A percentile compares a stretch with the other conserved stretches of the same genome.
Conservation (phyloP, 1,284 basidiomycete species). For the Chondrostereum purpureum region DNA sequence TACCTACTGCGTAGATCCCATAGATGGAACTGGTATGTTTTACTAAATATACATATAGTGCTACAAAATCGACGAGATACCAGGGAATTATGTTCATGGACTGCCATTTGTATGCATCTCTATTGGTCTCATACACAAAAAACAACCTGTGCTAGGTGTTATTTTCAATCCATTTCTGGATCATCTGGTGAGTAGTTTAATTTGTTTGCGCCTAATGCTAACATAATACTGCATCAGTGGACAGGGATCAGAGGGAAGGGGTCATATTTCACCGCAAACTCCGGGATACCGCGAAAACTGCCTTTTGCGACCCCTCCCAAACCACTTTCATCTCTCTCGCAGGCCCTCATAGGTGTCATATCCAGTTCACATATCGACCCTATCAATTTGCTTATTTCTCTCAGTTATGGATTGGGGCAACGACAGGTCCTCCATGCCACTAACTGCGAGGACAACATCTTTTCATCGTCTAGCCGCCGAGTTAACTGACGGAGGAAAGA, state of each 20-base stretch:
- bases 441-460: conserved; percentile 62
- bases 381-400: conserved; percentile 1
- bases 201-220: neutral
- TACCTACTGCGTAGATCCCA: conserved; percentile 89
- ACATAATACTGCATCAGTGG: conserved; percentile 45
- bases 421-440: conserved; percentile 59
- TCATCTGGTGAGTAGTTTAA: conserved; percentile 45
- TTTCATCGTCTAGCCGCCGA: conserved; percentile 80
- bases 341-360: conserved; percentile 66
- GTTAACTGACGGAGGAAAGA: conserved; percentile 64
- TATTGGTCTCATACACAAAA: conserved; percentile 84
- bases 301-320: conserved; percentile 60
- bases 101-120: conserved; percentile 91
- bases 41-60: too few species aligned
- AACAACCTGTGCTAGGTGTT: conserved; percentile 80
- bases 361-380: conserved; percentile 4
- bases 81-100: conserved; percentile 92
- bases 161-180: conserved; percentile 92
- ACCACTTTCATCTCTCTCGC: conserved; percentile 67
- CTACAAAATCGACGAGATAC: conserved; percentile 67
- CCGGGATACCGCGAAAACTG: conserved; percentile 52
- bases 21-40: conserved; percentile 41
- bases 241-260: conserved; percentile 77
- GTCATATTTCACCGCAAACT: conserved; percentile 62
- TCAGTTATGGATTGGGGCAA: conserved; percentile 89